Conservation (phyloP, 2,329 filamentous ascomycete genomes). For the Daldinia eschscholtzii region DNA sequence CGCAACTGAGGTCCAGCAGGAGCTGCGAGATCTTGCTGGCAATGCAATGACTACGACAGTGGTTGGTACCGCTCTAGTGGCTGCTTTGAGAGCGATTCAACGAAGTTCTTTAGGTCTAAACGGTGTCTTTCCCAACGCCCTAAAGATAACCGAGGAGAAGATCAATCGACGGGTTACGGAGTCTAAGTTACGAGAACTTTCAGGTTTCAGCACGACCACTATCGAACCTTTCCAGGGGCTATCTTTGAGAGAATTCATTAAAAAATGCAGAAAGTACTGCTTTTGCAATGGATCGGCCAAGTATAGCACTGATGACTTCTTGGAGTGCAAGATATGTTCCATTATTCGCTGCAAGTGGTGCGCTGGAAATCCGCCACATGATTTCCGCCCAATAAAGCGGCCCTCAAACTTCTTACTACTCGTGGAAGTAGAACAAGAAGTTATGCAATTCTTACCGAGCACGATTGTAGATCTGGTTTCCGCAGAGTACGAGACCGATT, state of each 20-base stretch:
- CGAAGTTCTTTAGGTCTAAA: background rate
- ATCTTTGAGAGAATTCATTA: slow-evolving; percentile 30
- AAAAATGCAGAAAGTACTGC: slow-evolving; percentile 52
- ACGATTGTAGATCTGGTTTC: slow-evolving; percentile 31
- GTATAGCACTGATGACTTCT: slow-evolving; percentile 47
- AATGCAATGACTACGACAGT: slow-evolving; percentile 86
- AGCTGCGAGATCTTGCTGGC: slow-evolving; percentile 78
- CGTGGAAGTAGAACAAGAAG: slow-evolving; percentile 40
- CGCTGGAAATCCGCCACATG: slow-evolving; percentile 56
- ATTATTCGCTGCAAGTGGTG: slow-evolving; percentile 56
- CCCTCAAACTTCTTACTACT: slow-evolving; percentile 34
- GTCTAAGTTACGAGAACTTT: background rate
- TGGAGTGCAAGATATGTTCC: slow-evolving; percentile 53
- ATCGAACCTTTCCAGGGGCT: slow-evolving; percentile 15
- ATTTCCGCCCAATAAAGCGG: slow-evolving; percentile 39
- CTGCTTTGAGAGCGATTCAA: slow-evolving; percentile 63
- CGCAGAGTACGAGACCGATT: background rate
- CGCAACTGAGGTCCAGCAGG: slow-evolving; percentile 70
- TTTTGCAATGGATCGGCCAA: slow-evolving; percentile 53
- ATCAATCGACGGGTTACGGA: background rate
- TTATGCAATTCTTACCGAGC: slow-evolving; percentile 46
- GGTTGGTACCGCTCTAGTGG: slow-evolving; percentile 72
- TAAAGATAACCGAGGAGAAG: background rate
- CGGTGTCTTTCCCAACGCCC: background rate
- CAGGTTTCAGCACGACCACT: slow-evolving; percentile 17